Evolutionary conservation across 371 early-diverging fungal genomes (phyloP).

Genomic region (Smittium mucronatum): DNA sequence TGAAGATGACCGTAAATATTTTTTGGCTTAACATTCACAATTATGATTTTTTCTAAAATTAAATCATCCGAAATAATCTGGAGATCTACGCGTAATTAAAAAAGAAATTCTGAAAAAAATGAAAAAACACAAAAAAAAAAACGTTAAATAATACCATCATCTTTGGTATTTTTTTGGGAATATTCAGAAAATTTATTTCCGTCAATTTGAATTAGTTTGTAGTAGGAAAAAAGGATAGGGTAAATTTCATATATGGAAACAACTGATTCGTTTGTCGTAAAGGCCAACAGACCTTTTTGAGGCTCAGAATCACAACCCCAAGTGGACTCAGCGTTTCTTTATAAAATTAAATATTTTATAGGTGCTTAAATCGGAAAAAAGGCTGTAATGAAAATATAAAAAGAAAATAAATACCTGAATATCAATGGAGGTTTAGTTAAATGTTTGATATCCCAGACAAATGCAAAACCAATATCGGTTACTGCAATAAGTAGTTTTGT

Average conservation of each 20-base stretch:
- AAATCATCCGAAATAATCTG: background rate
- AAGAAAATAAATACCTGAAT: background rate
- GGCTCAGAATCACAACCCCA: constrained; percentile 11
- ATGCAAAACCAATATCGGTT: constrained; percentile 4
- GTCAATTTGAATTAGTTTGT: background rate
- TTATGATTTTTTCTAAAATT: background rate
- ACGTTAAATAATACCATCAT: constrained; percentile 4
- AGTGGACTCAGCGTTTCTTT: constrained; percentile 3
- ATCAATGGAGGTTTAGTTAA: constrained; percentile 11
- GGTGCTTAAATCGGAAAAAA: background rate
- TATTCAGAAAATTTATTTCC: background rate
- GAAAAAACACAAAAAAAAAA: background rate
- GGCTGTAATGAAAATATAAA: background rate
- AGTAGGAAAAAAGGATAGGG: constrained; percentile 1
- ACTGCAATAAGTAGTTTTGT: constrained; percentile 4
- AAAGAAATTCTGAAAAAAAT: background rate
- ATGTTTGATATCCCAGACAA: constrained; percentile 10
- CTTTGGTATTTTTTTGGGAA: background rate
- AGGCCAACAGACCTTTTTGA: constrained; percentile 1
- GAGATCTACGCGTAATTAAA: too few relatives aligned
- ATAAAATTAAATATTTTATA: background rate
- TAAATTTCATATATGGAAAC: constrained; percentile 4
- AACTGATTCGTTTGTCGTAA: background rate
- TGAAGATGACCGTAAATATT: constrained; percentile 2
- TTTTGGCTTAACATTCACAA: background rate